Percentiles rank a stretch among this genome's conserved stretches.
Conservation (phyloP, 768 basidiomycete species). For the Tricholoma furcatifolium region DNA sequence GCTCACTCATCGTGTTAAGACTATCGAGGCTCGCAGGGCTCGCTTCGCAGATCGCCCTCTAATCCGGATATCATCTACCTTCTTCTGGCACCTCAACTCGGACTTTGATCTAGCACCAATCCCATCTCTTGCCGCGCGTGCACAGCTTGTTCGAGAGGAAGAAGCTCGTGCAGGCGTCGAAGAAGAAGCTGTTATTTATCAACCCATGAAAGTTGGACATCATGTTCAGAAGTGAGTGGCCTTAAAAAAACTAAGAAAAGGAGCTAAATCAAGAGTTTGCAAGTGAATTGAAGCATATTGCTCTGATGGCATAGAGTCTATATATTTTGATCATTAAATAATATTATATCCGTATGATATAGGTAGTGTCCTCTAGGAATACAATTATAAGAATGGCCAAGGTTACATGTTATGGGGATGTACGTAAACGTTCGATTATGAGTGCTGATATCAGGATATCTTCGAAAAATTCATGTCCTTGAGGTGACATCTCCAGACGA, state of each 20-base stretch:
- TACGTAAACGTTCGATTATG: slow-evolving; percentile 39
- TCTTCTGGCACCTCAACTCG: slow-evolving; percentile 93
- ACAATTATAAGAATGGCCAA: background rate
- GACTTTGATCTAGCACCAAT: slow-evolving; percentile 77
- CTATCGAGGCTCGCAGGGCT: slow-evolving; percentile 57
- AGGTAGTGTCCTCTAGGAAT: too few relatives aligned
- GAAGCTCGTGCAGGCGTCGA: slow-evolving; percentile 37
- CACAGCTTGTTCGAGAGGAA: slow-evolving; percentile 41
- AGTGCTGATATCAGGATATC: slow-evolving; percentile 42
- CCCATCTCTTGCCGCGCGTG: slow-evolving; percentile 47
- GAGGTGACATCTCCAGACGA: slow-evolving; percentile 36
- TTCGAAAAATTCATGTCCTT: slow-evolving; percentile 39
- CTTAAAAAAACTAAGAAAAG: background rate
- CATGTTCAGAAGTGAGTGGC: slow-evolving; percentile 75
- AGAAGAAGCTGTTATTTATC: slow-evolving; percentile 48
- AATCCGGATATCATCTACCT: slow-evolving; percentile 94
- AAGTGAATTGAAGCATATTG: slow-evolving; percentile 84
- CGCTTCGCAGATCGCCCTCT: slow-evolving; percentile 74
- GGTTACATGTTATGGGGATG: slow-evolving; percentile 26
- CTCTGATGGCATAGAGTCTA: slow-evolving; percentile 45
- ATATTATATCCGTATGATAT: too few relatives aligned
- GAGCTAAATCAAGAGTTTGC: slow-evolving; percentile 4
- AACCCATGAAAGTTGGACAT: slow-evolving; percentile 83
- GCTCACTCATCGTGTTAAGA: slow-evolving; percentile 25
- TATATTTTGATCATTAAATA: background rate